Evolutionary conservation across 2,329 filamentous ascomycete genomes (phyloP), one percentile per base, ranked within the genome.

Genomic region (Leptographium lundbergii): DNA sequence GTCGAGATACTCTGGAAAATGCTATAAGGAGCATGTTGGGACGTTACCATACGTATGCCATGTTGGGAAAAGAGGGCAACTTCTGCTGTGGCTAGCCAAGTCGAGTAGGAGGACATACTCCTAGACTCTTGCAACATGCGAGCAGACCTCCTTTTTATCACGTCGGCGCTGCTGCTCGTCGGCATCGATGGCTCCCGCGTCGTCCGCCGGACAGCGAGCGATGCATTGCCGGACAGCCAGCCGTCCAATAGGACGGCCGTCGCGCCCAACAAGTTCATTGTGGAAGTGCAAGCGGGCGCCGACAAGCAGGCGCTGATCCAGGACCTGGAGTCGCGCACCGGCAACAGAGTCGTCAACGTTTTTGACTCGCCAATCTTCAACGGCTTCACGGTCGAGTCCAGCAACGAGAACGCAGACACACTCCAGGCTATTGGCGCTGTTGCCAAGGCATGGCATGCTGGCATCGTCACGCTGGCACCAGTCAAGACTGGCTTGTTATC

Each of bases 321-420:
- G 19, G 47, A 52, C 47, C 56, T 57, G 47, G 45, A 51, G 47
- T 36, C 52, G 29, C 52, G 29, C 29, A 36, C 52, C 7, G 52
- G 32, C 52, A 54, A 22, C 19, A 36, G 13, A 14, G 32, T 54
- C 19, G 19, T 54, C 29, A n/a, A 17, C 17, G 32, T 39, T 32
- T 54, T 54, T 24, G 29, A 54, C 29, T 54, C 52, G 52, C 50
- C 50, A 7, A 14, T 66, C 39, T 67, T 67, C 53, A 60, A 62
- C 1, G 65, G 65, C 22, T 60, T 63, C 10, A 63, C 61, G 27
- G 62, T 67, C 32, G 61, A 64, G 61, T 59, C 64, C 13, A 57
- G 58, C 34, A 54, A 56, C 9, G 54, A 62, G 34, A 66, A 65
- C 57, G 29, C 63, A 34, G 63, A 67, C 52, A 61, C 61, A 9